A percentile compares a stretch with the other conserved stretches of the same genome.
These are phyloP conservation scores for Miscanthus lutarioriparius DNA, from an alignment of 176 grass and related monocot species.

Conservation along the genomic window DNA sequence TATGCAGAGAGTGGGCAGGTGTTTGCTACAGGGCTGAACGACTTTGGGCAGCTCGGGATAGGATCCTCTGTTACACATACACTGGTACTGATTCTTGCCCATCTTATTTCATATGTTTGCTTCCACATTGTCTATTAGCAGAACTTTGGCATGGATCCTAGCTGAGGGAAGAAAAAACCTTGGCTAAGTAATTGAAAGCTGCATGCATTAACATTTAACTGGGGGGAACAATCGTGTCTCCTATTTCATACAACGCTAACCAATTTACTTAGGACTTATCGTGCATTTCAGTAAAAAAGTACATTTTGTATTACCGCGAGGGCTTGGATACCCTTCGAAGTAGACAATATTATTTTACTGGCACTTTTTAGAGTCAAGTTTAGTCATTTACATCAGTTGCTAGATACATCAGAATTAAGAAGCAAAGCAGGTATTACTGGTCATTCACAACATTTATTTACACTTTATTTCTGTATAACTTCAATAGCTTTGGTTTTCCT, in stretches of 20 bases:
- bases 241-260: not conserved
- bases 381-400: not conserved
- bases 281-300: not conserved
- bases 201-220: not conserved
- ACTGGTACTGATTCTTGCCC: constrained; percentile 48
- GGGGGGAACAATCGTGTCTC: not conserved
- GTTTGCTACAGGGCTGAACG: constrained; percentile 80
- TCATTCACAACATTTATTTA: not conserved
- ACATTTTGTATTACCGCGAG: not conserved
- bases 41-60: constrained; percentile 87
- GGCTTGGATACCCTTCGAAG: not conserved
- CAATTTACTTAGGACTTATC: not conserved
- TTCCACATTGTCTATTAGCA: not conserved
- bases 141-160: not conserved
- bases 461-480: constrained; percentile 23
- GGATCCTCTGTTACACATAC: constrained; percentile 52
- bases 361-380: not conserved
- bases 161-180: not conserved
- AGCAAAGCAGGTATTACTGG: not conserved
- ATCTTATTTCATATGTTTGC: not conserved
- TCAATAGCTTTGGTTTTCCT: not conserved
- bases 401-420: not conserved
- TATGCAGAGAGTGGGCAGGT: constrained; percentile 67
- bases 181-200: not conserved
- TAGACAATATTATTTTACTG: not conserved